Evolutionary conservation across 2,329 filamentous ascomycete genomes (phyloP), one percentile per base, ranked within the genome.

Genomic region (Sclerotinia minor): DNA sequence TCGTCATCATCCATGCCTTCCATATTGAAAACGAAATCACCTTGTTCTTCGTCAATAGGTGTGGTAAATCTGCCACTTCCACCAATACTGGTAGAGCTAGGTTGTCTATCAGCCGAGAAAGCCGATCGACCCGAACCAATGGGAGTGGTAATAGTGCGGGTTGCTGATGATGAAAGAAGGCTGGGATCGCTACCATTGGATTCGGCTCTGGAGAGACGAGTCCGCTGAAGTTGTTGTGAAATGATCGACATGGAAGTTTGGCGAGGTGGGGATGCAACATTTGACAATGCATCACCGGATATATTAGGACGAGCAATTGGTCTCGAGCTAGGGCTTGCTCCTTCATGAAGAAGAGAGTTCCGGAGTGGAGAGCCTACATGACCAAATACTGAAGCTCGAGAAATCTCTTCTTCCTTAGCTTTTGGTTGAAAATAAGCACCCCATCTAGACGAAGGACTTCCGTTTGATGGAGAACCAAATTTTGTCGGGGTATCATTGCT

Each of bases 331-430:
- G 75, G 79, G 67, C 78, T 79, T 49, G 79, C 82, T 63, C 83
- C 84, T 55, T 83, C 81, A 49, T 85, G 85, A 11, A 89, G 80
- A 55, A 84, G 83, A 11, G 87, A 89, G 75, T 88, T 89, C 24
- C 87, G 84, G 68, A 89, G 79, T 21, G 87, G 87, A 70, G 86
- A 89, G 26, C 87, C 87, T 47, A 89, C 87, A 71, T 89, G 87
- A 9, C 87, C 87, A 75, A 89, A 89, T 4, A 81, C 84, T n/a
- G 86, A 88, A 4, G 80, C 77, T 9, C 67, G 78, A 74, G 72
- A 75, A 74, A 79, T 73, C 29, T 77, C 76, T 59, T 88, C 85
- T 59, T 88, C 86, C 61, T 75, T 75, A 75, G 83, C 83, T 70
- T 87, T 85, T 49, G 85, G 82, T 72, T 87, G 84, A 77, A 87